Evolutionary conservation across 148 eudicot genomes (phyloP).

Genomic region (Agrostemma githago): DNA sequence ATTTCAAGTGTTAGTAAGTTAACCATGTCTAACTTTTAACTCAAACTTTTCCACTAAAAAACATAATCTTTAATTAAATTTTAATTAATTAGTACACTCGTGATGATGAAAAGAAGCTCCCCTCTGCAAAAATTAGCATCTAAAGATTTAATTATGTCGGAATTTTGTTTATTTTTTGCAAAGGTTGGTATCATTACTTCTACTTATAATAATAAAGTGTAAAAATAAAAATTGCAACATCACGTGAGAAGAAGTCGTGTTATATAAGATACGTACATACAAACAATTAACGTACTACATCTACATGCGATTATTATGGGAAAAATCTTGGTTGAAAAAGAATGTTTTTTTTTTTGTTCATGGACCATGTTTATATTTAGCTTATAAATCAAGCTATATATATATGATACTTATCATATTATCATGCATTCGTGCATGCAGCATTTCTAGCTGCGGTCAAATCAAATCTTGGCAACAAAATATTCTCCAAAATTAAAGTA

Average conservation of each 20-base stretch:
- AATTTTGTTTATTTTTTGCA: neutral
- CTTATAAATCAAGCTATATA: constrained; percentile 13
- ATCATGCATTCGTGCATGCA: constrained; percentile 1
- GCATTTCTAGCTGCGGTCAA: constrained; percentile 11
- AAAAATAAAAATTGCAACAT: constrained; percentile 10
- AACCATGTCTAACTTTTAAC: neutral
- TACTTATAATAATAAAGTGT: neutral
- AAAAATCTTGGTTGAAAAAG: neutral
- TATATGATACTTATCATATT: no score
- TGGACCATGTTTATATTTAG: constrained; percentile 1
- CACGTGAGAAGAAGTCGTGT: constrained; percentile 31
- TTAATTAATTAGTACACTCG: neutral
- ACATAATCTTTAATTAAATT: neutral
- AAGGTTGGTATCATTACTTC: constrained; percentile 9
- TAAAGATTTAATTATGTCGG: constrained; percentile 14
- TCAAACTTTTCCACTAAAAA: neutral
- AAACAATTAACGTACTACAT: constrained; percentile 9
- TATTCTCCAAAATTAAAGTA: neutral
- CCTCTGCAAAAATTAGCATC: constrained; percentile 7
- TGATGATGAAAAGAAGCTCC: constrained; percentile 10
- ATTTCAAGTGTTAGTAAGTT: neutral
- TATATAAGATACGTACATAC: constrained; percentile 23
- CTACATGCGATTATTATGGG: neutral
- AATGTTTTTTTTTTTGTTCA: constrained; percentile 30
- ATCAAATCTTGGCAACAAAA: neutral